Conservation (phyloP, 140 eudicot genomes). For the Flaveria floridana region DNA sequence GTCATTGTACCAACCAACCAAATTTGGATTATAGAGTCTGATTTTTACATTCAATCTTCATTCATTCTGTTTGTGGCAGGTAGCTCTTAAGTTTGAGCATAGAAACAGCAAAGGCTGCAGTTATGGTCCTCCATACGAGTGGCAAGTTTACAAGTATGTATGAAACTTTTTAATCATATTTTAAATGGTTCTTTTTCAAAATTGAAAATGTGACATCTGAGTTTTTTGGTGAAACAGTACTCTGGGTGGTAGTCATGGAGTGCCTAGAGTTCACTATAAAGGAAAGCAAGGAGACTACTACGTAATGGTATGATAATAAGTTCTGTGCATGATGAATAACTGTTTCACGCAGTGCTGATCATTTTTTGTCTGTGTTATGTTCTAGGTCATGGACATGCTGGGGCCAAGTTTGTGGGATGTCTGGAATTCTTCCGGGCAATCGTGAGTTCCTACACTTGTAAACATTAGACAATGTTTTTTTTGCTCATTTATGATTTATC, state of each 20-base stretch:
- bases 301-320: slow-evolving; percentile 58
- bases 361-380: slow-evolving; percentile 1
- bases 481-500: background rate
- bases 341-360: background rate
- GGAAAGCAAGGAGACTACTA: slow-evolving; percentile 77
- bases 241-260: slow-evolving; percentile 80
- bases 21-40: background rate
- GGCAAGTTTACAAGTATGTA: slow-evolving; percentile 91
- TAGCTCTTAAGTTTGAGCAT: slow-evolving; percentile 93
- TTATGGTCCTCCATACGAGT: slow-evolving; percentile 83
- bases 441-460: slow-evolving; percentile 50
- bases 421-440: slow-evolving; percentile 67
- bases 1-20: slow-evolving; percentile 14
- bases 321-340: slow-evolving; percentile 12
- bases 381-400: slow-evolving; percentile 75
- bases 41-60: background rate
- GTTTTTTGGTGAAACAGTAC: slow-evolving; percentile 45
- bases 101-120: slow-evolving; percentile 90
- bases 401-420: slow-evolving; percentile 90
- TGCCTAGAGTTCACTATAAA: slow-evolving; percentile 73
- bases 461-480: background rate
- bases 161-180: background rate
- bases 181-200: background rate
- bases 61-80: slow-evolving; percentile 45
- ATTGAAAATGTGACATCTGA: background rate